Base-by-base conservation (phyloP, 2,329 filamentous ascomycete genomes). In the Calonectria leucothoes region DNA sequence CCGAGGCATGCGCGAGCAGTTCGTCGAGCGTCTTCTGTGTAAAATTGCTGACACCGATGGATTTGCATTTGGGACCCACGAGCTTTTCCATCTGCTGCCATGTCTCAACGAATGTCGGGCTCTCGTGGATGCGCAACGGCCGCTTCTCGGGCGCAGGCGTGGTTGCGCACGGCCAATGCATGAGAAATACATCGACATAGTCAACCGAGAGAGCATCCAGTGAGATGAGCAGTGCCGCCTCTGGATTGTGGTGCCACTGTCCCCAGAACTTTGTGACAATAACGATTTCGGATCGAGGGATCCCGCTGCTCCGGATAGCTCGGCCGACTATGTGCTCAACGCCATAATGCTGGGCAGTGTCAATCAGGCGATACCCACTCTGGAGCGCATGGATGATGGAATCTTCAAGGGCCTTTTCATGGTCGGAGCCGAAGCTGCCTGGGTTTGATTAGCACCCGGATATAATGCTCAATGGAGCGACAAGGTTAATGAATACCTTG, bases 211-310 rank as follows among this genome's bases (percentile, higher is more conserved):
- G 75, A 35, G 75, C 72, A 2, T 76, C 65, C 1, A 85, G 81
- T 0, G 82, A 83, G 14, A 68, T 72, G n/a, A 80, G 65, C 14
- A 84, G 76, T 3, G 80, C 82, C 15, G 75, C 75, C 17, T 71
- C 77, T 1, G 81, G 81, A 23, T 79, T 74, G 42, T 83, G 81
- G 67, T 83, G 82, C 74, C 76, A 79, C 35, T 81, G 33, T 63
- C 79, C 79, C 71, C 77, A 78, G 65, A 85, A 76, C 72, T 85
- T 85, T 52, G 81, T 84, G 1, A 81, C 81, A 45, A 84, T 72
- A 48, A 75, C 81, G 57, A 84, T 82, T 29, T 84, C 81, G n/a
- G 75, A 76, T 10, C 84, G 80, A 14, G 83, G 83, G 7, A 85
- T 69, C 8, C 82, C 82, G 14, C 80, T 82, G 27, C 75, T 81